Percentiles rank a stretch among this genome's conserved stretches.
phyloP scores from a whole-genome alignment of 1,284 basidiomycete genomes.

The Cronartium quercuum region DNA sequence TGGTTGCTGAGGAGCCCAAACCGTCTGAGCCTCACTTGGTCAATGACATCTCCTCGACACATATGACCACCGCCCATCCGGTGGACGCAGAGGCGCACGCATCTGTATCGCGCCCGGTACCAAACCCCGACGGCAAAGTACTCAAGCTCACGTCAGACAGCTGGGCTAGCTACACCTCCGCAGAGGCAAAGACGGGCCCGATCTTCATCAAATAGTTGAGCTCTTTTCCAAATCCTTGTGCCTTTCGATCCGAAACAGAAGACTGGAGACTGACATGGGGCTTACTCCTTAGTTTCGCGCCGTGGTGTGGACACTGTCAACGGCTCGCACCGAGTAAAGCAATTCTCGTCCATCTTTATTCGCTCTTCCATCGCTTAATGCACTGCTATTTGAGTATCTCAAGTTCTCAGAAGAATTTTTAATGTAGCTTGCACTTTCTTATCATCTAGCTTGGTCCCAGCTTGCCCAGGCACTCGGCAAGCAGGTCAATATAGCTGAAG shows the following conservation, averaged over 20 bases:
- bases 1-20: not conserved
- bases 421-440: not conserved
- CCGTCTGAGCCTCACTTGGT: not conserved
- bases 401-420: not conserved
- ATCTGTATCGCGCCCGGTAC: no score
- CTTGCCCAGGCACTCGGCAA: not conserved
- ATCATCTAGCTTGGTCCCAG: constrained; percentile 21
- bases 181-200: not conserved
- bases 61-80: no score
- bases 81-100: no score
- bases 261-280: not conserved
- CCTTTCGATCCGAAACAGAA: not conserved
- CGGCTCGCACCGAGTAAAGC: constrained; percentile 6
- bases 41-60: not conserved
- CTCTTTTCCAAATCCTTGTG: not conserved
- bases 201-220: constrained; percentile 31
- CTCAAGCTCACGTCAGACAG: not conserved
- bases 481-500: constrained; percentile 14
- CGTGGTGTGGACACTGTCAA: constrained; percentile 34
- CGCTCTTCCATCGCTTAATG: not conserved
- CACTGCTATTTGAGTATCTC: not conserved
- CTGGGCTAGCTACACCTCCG: constrained; percentile 9
- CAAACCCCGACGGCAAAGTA: constrained; percentile 5
- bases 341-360: not conserved
- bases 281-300: not conserved